Evolutionary conservation across 306 rosid species (phyloP), one percentile per base, ranked within the genome.

Genomic region (Quercus parvula): DNA sequence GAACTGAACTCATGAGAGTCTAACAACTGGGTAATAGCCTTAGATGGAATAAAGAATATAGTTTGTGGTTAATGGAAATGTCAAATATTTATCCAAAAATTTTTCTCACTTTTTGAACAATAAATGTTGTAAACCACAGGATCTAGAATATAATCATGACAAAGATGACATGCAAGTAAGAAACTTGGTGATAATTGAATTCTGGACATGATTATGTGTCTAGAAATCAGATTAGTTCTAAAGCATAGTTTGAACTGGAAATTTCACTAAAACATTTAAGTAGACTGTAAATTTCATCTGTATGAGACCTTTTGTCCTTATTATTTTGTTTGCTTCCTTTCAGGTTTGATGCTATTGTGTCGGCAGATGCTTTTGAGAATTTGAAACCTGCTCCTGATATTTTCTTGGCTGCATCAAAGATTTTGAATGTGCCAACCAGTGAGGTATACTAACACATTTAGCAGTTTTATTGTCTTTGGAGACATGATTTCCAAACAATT

Each of bases 361-460:
- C 98, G 80, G 99, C 97, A 73, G 99, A 95, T 86, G 99, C 99
- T 75, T 95, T 95, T 85, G 97, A 95, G 88, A 95, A 91, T 83
- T 83, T 95, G 91, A 95, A 95, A 79, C 99, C 99, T 81, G 94
- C 98, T 84, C 99, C 98, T 61, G 99, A 92, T 83, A 95, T 92
- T 78, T 95, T 95, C 86, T 80, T 95, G 73, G 97, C 99, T 77
- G 99, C 98, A 49, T 88, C 98, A 25, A 87, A 81, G 84, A 88
- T 87, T 78, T 80, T 95, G 90, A 83, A 87, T 84, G 97, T 92
- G 56, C 90, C 87, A 62, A 81, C 90, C 11, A 80, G 84, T 75
- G 97, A 95, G 97, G 99, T 95, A 87, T 33, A 38, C 73, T 52
- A 62, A 14, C 74, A 67, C 75, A 77, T 73, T 81, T 63, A 64